Conservation (phyloP, 306 rosid species). For the Begonia fuchsioides region DNA sequence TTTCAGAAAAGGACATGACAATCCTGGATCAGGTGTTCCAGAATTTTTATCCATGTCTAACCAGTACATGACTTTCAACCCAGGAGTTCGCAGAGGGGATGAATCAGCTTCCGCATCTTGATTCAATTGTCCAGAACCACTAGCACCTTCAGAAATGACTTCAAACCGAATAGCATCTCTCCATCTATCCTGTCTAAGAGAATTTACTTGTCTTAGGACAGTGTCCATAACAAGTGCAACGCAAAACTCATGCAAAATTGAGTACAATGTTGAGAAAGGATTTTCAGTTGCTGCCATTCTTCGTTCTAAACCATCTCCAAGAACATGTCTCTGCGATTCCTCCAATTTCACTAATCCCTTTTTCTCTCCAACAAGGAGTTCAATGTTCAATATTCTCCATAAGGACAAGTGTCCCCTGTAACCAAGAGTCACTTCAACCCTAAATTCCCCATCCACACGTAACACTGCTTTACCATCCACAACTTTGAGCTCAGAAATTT, state of each 20-base stretch:
- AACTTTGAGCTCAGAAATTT: slow-evolving; percentile 59
- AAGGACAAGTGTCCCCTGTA: slow-evolving; percentile 83
- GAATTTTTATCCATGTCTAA: slow-evolving; percentile 71
- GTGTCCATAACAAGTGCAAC: slow-evolving; percentile 91
- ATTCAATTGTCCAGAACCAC: slow-evolving; percentile 48
- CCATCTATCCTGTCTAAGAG: slow-evolving; percentile 93
- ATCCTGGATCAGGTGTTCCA: slow-evolving; percentile 39
- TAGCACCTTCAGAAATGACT: slow-evolving; percentile 55
- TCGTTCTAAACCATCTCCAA: slow-evolving; percentile 95
- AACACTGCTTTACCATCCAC: slow-evolving; percentile 70
- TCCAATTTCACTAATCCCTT: slow-evolving; percentile 57
- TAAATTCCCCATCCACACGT: slow-evolving; percentile 78
- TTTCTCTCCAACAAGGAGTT: slow-evolving; percentile 91
- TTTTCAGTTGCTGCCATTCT: slow-evolving; percentile 89
- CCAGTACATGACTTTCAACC: slow-evolving; percentile 82
- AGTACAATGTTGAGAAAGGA: slow-evolving; percentile 63
- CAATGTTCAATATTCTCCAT: slow-evolving; percentile 98
- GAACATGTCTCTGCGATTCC: slow-evolving; percentile 37
- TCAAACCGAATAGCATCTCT: slow-evolving; percentile 92
- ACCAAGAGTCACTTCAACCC: slow-evolving; percentile 85
- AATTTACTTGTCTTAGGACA: slow-evolving; percentile 74
- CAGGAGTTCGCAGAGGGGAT: slow-evolving; percentile 74
- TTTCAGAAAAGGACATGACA: slow-evolving; percentile 56
- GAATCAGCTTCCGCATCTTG: slow-evolving; percentile 77
- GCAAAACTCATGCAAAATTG: slow-evolving; percentile 82